These are phyloP conservation scores for Rhypophila decipiens DNA, from an alignment of 495 filamentous ascomycete species.

Conservation along the genomic window DNA sequence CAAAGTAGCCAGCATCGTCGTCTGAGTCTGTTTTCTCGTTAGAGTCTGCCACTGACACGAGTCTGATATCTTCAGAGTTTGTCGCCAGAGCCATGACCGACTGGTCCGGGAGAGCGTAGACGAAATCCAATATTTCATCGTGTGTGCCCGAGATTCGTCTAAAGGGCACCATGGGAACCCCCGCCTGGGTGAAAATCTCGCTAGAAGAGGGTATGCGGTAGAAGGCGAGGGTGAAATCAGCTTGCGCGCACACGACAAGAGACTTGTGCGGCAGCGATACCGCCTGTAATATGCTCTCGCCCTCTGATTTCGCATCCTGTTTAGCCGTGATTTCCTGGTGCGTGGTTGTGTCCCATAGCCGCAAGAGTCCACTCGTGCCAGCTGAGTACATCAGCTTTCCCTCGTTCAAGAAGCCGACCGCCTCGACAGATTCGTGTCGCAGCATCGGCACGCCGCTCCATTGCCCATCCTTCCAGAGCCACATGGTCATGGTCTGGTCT, in stretches of 20 bases:
- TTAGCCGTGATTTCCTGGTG: slow-evolving; percentile 74
- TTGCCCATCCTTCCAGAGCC: slow-evolving; percentile 80
- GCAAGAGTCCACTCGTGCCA: slow-evolving; percentile 73
- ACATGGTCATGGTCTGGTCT: slow-evolving; percentile 90
- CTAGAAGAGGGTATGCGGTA: slow-evolving; percentile 47
- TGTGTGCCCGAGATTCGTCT: slow-evolving; percentile 90
- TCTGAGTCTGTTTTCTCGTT: slow-evolving; percentile 20
- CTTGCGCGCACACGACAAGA: slow-evolving; percentile 75
- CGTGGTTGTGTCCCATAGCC: slow-evolving; percentile 72
- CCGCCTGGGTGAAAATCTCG: slow-evolving; percentile 20
- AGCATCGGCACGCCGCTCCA: slow-evolving; percentile 86
- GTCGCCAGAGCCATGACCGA: slow-evolving; percentile 85
- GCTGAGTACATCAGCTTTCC: slow-evolving; percentile 71
- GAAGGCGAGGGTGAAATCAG: slow-evolving; percentile 76
- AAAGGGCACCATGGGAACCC: slow-evolving; percentile 36
- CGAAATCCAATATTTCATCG: slow-evolving; percentile 92
- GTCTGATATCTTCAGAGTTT: slow-evolving; percentile 86
- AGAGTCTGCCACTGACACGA: slow-evolving; percentile 55
- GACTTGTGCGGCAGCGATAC: slow-evolving; percentile 55
- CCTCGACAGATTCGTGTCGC: slow-evolving; percentile 78
- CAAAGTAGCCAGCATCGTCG: slow-evolving; percentile 59
- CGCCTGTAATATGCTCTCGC: slow-evolving; percentile 68
- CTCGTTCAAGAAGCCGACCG: slow-evolving; percentile 67
- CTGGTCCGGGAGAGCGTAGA: slow-evolving; percentile 70
- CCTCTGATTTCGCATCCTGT: slow-evolving; percentile 59